These are phyloP conservation scores for Albophoma yamanashiensis DNA, from an alignment of 2,329 filamentous ascomycete species.

Conservation along the genomic window DNA sequence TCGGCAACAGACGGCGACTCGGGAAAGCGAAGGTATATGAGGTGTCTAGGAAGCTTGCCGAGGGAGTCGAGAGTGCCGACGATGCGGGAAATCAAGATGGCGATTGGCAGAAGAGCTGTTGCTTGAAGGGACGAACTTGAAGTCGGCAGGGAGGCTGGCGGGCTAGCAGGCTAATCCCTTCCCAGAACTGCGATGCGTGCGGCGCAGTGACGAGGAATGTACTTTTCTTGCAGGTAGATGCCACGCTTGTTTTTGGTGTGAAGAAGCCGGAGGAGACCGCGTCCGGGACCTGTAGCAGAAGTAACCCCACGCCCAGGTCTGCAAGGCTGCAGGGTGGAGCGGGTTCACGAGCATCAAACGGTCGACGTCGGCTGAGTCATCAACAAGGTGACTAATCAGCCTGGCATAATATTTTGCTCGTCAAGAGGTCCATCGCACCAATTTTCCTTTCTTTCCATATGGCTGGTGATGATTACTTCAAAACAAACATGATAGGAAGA, in stretches of 20 bases:
- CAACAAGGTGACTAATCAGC: neutral
- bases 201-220: neutral
- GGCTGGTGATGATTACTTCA: slow-evolving; percentile 51
- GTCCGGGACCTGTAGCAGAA: neutral
- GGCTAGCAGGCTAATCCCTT: neutral
- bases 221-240: neutral
- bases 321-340: neutral
- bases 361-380: neutral
- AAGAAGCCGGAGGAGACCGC: neutral
- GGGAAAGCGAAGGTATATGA: neutral
- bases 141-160: neutral
- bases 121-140: slow-evolving; percentile 1
- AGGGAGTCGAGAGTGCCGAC: neutral
- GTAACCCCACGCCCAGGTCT: slow-evolving; percentile 1
- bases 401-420: neutral
- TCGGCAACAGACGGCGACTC: neutral
- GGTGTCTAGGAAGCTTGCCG: neutral
- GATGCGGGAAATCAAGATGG: neutral
- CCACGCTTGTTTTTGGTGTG: too few species aligned
- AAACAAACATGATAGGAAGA: slow-evolving; percentile 56
- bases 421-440: neutral
- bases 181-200: neutral
- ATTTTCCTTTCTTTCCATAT: slow-evolving; percentile 17
- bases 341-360: neutral
- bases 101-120: neutral